Evolutionary conservation across 2,329 filamentous ascomycete genomes (phyloP), one percentile per base, ranked within the genome.

Genomic region (Zymoseptoria tritici): DNA sequence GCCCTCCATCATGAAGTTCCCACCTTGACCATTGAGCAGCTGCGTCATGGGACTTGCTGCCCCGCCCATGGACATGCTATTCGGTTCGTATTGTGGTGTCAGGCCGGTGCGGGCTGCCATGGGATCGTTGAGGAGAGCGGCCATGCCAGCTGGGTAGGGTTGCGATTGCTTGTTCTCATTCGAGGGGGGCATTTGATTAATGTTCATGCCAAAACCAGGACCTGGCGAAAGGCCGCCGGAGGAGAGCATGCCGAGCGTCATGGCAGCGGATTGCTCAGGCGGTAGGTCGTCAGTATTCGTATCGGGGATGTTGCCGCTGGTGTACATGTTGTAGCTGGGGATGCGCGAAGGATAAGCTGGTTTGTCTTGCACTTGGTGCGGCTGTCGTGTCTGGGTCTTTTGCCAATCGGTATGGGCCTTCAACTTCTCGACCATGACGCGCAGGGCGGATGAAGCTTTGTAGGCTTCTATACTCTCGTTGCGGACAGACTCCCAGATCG

Each of bases 381-480:
- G 58, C 22, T 62, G 58, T 13, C 52, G 51, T 36, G 54, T 49
- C 29, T 55, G 51, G 7, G 26, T 53, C 49, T 57, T 55, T 49
- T 59, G 62, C 2, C 57, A 57, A 2, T 26, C 60, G 21, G 72
- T 73, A 9, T 81, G 78, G 58, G 76, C 77, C 67, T 82, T 86
- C 57, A 97, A 80, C 73, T 94, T 94, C 31, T 85, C 81, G 52
- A 97, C 77, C 83, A 97, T 91, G 56, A 97, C 85, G 21, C 85
- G 86, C n/a, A 97, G 79, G 22, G 93, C 82, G 50, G 85, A 85
- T 49, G 85, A 85, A 1, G 91, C 93, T 76, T 97, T 97, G 77
- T 87, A 92, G 0, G 92, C 91, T 66, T 97, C 93, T 77, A 97
- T 88, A 0, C 89, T 94, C 22, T 85, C 81, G 57, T 94, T 87